Evolutionary conservation across 768 basidiomycete species (phyloP), one percentile per base, ranked within the genome.

Genomic region (Gymnopilus dilepis): DNA sequence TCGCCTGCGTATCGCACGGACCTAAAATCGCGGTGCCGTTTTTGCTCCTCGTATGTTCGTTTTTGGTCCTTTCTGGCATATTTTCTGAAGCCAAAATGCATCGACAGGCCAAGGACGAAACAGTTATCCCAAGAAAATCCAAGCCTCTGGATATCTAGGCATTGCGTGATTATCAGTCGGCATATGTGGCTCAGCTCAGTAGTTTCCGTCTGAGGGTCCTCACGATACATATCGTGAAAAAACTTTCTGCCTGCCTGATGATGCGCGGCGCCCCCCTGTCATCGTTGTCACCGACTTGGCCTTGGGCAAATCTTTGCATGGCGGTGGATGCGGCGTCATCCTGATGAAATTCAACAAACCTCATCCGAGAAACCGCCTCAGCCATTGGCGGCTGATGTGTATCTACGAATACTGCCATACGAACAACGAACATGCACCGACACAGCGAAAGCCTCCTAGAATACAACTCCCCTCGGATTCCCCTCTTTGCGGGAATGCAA

Each of bases 131-230:
- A 22, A 26, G 28, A 26, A 50, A 7, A 50, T 13, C 26, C 28
- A 6, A 8, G 17, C 0, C 24, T 50, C 17, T 30, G 19, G 34
- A 30, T n/a, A n/a, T n/a, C 17, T 50, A 8, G 9, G n/a, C 17
- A 13, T 50, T 28, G 22, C 11, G n/a, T 13, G 17, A 50, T 30
- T 15, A 7, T 37, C 8, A 15, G 3, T 37, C 28, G 6, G 31
- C 9, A 28, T n/a, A 9, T 28, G 26, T 28, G 7, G 13, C 26
- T 15, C 28, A n/a, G 28, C 47, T 50, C 17, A 17, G 11, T 42
- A 52, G 58, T 56, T 54, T 52, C 43, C n/a, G n/a, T n/a, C n/a
- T n/a, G n/a, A n/a, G n/a, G 61, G 58, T 62, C 58, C 61, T 26
- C 50, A 47, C 56, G 45, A 57, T 21, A 24, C 2, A 40, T 24